Evolutionary conservation across 257 asterid species (phyloP).

Genomic region (Nicotiana otophora): DNA sequence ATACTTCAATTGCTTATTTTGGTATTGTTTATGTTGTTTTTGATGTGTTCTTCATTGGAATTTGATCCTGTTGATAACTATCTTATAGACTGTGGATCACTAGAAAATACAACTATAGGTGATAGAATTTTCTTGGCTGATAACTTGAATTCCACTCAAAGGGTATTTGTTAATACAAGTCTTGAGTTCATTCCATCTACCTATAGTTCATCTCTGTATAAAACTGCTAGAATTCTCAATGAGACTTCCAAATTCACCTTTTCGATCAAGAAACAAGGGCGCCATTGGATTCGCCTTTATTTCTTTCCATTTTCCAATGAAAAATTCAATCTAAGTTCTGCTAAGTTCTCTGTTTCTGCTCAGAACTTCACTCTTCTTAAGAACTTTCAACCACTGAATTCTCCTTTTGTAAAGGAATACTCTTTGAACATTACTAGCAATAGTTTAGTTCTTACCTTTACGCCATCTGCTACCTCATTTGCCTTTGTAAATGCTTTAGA

Average conservation of each 20-base stretch:
- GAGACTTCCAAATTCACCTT: slow-evolving; percentile 19
- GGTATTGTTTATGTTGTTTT: slow-evolving; percentile 3
- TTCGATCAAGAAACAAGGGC: slow-evolving; percentile 29
- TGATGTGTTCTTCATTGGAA: slow-evolving; percentile 14
- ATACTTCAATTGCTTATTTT: background rate
- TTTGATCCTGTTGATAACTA: slow-evolving; percentile 35
- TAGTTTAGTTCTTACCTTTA: slow-evolving; percentile 23
- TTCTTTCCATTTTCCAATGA: slow-evolving; percentile 25
- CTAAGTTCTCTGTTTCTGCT: slow-evolving; percentile 32
- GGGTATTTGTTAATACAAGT: slow-evolving; percentile 12
- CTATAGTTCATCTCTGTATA: slow-evolving; percentile 21
- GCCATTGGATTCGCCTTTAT: slow-evolving; percentile 35
- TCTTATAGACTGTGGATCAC: slow-evolving; percentile 37
- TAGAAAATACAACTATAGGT: slow-evolving; percentile 17
- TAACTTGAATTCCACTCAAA: slow-evolving; percentile 13
- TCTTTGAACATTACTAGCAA: slow-evolving; percentile 18
- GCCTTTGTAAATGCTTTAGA: slow-evolving; percentile 36
- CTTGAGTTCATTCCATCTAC: slow-evolving; percentile 18
- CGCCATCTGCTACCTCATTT: slow-evolving; percentile 27
- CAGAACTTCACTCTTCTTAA: slow-evolving; percentile 29
- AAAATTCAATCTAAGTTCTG: slow-evolving; percentile 15
- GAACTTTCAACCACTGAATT: slow-evolving; percentile 24
- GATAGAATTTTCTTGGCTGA: slow-evolving; percentile 36
- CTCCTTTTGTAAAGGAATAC: slow-evolving; percentile 28
- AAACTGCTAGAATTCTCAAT: slow-evolving; percentile 32